Conservation (phyloP, 495 filamentous ascomycete genomes). For the Hypoxylon intermedium region DNA sequence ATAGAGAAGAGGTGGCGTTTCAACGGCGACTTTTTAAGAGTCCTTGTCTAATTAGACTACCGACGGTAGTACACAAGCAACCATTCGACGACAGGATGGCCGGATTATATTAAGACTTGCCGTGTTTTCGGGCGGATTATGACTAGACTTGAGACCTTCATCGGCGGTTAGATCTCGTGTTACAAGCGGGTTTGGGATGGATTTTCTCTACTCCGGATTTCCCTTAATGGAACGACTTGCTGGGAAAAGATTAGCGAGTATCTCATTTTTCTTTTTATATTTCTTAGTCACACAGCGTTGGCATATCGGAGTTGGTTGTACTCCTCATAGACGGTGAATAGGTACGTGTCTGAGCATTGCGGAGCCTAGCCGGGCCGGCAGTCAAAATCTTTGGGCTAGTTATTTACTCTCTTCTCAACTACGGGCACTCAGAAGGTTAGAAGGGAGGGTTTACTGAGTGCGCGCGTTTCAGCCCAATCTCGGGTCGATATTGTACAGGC, state of each 20-base stretch:
- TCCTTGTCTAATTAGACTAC: slow-evolving; percentile 36
- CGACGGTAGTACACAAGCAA: slow-evolving; percentile 23
- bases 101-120: slow-evolving; percentile 27
- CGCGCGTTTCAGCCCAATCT: slow-evolving; percentile 34
- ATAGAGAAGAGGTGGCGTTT: slow-evolving; percentile 43
- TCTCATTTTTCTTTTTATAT: too few relatives aligned
- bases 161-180: slow-evolving; percentile 43
- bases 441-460: slow-evolving; percentile 19
- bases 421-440: slow-evolving; percentile 8
- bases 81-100: slow-evolving; percentile 16
- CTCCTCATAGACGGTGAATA: slow-evolving; percentile 35
- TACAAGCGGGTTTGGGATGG: slow-evolving; percentile 28
- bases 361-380: slow-evolving; percentile 30
- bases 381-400: slow-evolving; percentile 23
- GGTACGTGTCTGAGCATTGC: slow-evolving; percentile 23
- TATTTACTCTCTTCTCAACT: slow-evolving; percentile 37
- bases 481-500: slow-evolving; percentile 38
- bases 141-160: slow-evolving; percentile 44
- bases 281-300: slow-evolving; percentile 23
- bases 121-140: slow-evolving; percentile 35
- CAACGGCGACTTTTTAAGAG: slow-evolving; percentile 26
- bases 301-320: slow-evolving; percentile 29
- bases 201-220: slow-evolving; percentile 32
- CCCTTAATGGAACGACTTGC: slow-evolving; percentile 18
- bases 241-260: slow-evolving; percentile 9